Evolutionary conservation across 176 grass and related monocot species (phyloP), one percentile per base, ranked within the genome.

Genomic region (Pontederia crassipes): DNA sequence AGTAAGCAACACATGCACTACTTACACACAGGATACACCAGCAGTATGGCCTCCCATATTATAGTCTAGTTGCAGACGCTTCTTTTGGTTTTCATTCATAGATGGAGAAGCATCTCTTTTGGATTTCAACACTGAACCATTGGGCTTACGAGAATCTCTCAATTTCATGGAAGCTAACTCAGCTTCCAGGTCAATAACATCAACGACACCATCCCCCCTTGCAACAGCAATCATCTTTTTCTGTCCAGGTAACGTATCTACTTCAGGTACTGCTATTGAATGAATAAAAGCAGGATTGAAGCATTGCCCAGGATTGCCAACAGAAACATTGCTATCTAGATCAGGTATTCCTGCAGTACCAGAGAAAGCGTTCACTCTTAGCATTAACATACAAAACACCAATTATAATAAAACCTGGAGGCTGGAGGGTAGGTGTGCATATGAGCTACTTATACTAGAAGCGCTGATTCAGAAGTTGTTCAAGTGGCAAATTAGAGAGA

Each of bases 231-330:
- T 91, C 52, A 83, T 85, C 76, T 81, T 97, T 78, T 82, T 73
- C 8, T 68, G 49, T 18, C 72, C 83, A 13, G 74, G 71, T 54
- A 89, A 74, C 68, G 78, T 77, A 26, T 82, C 75, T 65, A 84
- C 81, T 85, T 88, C 80, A 72, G 81, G 80, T 64, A 97, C 70
- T 61, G 87, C 84, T 77, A 91, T 55, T 0, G 92, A 85, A 57
- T 97, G 92, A 67, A 97, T 76, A 59, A 97, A 97, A 66, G 87
- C 84, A 78, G 92, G 92, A 74, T 97, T 97, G 67, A 97, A 75
- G 80, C 84, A 80, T 76, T 97, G 92, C 66, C 92, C 87, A 26
- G 61, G 48, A 16, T 74, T 82, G 70, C 61, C 32, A 7, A 73
- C 72, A 58, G 86, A 79, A 59, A 61, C 72, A 51, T 66, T 71